phyloP scores from a whole-genome alignment of 2,329 filamentous ascomycete species.

The Aspergillus piperis region DNA sequence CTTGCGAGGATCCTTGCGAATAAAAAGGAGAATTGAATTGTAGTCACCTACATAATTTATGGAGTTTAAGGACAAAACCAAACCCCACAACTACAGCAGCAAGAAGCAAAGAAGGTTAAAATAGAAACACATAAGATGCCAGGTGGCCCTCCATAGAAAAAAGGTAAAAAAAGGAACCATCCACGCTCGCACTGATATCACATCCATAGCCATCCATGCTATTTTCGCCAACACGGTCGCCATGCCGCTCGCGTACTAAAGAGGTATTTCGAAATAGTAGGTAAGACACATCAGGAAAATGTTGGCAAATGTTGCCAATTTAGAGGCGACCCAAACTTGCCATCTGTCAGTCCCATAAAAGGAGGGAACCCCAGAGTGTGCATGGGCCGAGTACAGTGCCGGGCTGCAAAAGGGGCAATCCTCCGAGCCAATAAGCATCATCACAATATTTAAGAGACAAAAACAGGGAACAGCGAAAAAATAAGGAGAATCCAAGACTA shows the following conservation, averaged over 20 bases:
- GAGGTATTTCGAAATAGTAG: neutral
- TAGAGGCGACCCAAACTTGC: neutral
- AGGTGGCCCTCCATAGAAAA: neutral
- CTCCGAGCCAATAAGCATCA: conserved; percentile 5
- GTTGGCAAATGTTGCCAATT: neutral
- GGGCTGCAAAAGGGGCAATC: neutral
- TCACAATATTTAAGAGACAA: conserved; percentile 1
- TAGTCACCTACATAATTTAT: neutral
- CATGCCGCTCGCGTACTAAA: neutral
- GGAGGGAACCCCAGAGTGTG: neutral
- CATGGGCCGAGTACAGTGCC: neutral
- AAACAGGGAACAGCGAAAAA: neutral
- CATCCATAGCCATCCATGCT: conserved; percentile 7
- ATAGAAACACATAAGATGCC: conserved; percentile 1
- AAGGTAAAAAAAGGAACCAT: neutral
- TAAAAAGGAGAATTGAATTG: neutral
- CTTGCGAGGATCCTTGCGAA: neutral
- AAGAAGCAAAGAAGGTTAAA: conserved; percentile 1
- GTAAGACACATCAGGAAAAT: conserved; percentile 1
- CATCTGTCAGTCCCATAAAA: neutral
- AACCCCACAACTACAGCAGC: neutral
- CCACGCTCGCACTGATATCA: conserved; percentile 8
- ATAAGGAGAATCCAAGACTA: neutral
- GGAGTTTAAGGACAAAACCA: neutral
- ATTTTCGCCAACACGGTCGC: neutral